Conservation (phyloP, 176 grass and related monocot genomes). For the Avena sativa region DNA sequence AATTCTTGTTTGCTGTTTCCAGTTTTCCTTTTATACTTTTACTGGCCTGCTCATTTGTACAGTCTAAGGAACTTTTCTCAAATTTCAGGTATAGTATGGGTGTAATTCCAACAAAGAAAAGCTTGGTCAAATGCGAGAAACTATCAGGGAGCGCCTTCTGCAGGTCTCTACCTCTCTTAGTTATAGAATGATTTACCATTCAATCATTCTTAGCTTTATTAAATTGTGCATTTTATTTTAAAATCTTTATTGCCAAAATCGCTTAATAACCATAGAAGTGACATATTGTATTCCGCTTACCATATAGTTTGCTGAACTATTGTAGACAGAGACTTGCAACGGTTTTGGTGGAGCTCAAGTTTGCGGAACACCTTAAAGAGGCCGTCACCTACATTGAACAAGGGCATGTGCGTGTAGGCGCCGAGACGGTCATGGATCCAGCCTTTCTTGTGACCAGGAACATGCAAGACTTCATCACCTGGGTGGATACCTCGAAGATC, state of each 20-base stretch:
- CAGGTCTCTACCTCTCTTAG: constrained; percentile 48
- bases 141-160: constrained; percentile 79
- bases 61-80: constrained; percentile 6
- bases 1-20: background rate
- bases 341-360: constrained; percentile 83
- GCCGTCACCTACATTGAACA: constrained; percentile 91
- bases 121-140: constrained; percentile 69
- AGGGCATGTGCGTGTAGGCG: constrained; percentile 78
- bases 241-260: background rate
- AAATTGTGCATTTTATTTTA: background rate
- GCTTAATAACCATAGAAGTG: background rate
- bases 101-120: constrained; percentile 74
- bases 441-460: constrained; percentile 92
- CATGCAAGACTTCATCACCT: constrained; percentile 97
- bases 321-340: constrained; percentile 74
- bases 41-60: constrained; percentile 2
- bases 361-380: constrained; percentile 86
- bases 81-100: constrained; percentile 85
- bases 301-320: background rate
- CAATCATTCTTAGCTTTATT: background rate
- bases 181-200: background rate
- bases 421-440: constrained; percentile 75
- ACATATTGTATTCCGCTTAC: background rate
- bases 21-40: background rate
- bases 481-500: constrained; percentile 93